These are phyloP conservation scores for Penicillium riverlandense DNA, from an alignment of 495 filamentous ascomycete genomes.

Conservation along the genomic window DNA sequence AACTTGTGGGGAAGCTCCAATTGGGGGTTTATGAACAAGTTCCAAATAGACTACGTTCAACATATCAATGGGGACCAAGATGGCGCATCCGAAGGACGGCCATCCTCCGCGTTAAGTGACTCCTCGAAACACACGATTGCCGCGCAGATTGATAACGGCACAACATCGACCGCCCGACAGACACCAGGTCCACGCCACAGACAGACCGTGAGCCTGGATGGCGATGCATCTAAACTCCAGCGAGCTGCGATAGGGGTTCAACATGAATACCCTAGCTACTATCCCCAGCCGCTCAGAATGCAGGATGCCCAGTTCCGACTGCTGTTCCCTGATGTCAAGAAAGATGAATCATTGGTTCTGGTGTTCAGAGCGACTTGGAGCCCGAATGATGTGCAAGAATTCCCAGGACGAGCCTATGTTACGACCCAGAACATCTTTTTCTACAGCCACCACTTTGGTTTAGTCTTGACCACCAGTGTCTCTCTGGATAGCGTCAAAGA, in stretches of 20 bases:
- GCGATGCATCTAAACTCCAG: conserved; percentile 41
- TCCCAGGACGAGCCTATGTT: conserved; percentile 83
- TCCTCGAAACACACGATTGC: conserved; percentile 15
- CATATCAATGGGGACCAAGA: conserved; percentile 31
- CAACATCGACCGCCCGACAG: conserved; percentile 4
- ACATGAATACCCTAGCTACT: conserved; percentile 69
- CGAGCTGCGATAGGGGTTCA: conserved; percentile 27
- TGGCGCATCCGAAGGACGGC: conserved; percentile 9
- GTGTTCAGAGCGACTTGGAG: conserved; percentile 72
- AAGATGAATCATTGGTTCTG: conserved; percentile 70
- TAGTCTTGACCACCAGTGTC: conserved; percentile 74
- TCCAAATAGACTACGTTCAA: conserved; percentile 50
- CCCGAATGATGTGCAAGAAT: conserved; percentile 69
- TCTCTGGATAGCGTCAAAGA: conserved; percentile 71
- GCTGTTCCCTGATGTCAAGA: conserved; percentile 73
- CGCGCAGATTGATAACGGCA: conserved; percentile 12
- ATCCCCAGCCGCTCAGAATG: conserved; percentile 72
- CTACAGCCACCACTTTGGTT: conserved; percentile 89
- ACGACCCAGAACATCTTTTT: conserved; percentile 85
- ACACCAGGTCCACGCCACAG: conserved; percentile 47
- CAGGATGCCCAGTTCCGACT: conserved; percentile 92
- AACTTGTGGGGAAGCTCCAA: conserved; percentile 88
- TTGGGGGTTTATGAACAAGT: conserved; percentile 68
- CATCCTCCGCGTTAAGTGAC: conserved; percentile 24
- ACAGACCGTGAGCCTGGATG: conserved; percentile 75